phyloP scores from a whole-genome alignment of 2,329 filamentous ascomycete species.

The Trichoderma harzianum region DNA sequence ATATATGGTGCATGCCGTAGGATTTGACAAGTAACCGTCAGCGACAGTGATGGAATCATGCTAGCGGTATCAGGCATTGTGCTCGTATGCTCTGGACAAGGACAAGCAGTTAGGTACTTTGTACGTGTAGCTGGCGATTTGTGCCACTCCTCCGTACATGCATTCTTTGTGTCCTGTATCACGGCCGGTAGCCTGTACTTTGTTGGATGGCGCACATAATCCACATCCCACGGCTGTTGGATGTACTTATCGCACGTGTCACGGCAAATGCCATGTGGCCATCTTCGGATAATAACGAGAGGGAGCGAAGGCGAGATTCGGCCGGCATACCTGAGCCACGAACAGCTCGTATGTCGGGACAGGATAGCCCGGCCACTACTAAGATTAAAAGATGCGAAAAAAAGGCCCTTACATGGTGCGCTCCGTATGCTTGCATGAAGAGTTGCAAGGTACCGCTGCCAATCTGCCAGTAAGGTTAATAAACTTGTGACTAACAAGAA shows the following conservation, averaged over 20 bases:
- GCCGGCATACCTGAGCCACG: neutral
- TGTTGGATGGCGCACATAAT: neutral
- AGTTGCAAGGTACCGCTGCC: neutral
- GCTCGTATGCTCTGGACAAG: neutral
- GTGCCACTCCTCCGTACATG: neutral
- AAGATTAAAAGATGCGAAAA: neutral
- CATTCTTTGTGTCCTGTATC: neutral
- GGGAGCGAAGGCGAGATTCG: conserved; percentile 7
- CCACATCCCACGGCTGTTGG: neutral
- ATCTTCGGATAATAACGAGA: conserved; percentile 4
- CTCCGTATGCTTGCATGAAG: neutral
- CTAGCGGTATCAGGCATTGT: neutral
- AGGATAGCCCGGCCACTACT: neutral
- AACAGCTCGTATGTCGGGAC: neutral
- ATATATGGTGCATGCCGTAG: neutral
- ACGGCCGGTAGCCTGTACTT: neutral
- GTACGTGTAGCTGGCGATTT: neutral
- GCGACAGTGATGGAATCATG: neutral
- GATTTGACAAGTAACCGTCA: conserved; percentile 3
- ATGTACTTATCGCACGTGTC: conserved; percentile 18
- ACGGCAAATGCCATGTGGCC: conserved; percentile 20
- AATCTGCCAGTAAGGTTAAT: neutral
- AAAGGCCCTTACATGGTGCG: neutral
- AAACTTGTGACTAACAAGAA: neutral
- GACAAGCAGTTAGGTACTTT: neutral